Base-by-base conservation (phyloP, 2,329 filamentous ascomycete genomes). In the Harringtonia lauricola region DNA sequence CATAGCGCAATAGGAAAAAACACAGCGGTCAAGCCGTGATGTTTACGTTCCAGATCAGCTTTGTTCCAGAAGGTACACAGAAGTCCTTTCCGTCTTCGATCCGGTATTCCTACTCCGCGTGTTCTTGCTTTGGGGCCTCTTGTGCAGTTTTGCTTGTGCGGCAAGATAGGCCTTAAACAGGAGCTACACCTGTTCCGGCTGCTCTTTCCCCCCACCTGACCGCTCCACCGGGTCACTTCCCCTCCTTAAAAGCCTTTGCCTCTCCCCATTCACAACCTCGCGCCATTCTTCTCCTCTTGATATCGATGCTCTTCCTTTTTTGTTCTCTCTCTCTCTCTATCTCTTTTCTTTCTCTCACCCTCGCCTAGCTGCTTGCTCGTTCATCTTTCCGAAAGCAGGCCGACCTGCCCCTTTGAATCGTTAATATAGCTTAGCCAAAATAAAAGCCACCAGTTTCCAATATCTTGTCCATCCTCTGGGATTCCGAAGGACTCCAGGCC, bases 381-480 rank as follows among this genome's bases (percentile, higher is more conserved):
- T 43, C 36, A 24, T 34, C 21, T 17, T 14, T 5, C 21, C 19
- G 15, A 31, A 22, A 35, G 30, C 39, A n/a, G 13, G 15, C 31
- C n/a, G 22, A 36, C 35, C 39, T 22, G 21, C 10, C 33, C 28
- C 19, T 36, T 35, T 39, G 41, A 34, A 38, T 29, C 15, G 36
- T 47, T 42, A 22, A 35, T 34, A 42, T 46, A 48, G 43, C 43
- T 48, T 49, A 49, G 48, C 46, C 28, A 47, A 35, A 48, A 48
- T 46, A 48, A 39, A 49, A 46, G 41, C 8, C 45, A 44, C 33
- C 29, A 17, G 34, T 43, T 49, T 44, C 8, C 26, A 21, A 14
- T 36, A 22, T 37, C 24, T 31, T 36, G 19, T 31, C 9, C 38
- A 10, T 37, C 17, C 30, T 41, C 18, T 19, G 17, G 28, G 19